Conservation (phyloP, 208 protist species). For the Trypanosomatidae sp. region DNA sequence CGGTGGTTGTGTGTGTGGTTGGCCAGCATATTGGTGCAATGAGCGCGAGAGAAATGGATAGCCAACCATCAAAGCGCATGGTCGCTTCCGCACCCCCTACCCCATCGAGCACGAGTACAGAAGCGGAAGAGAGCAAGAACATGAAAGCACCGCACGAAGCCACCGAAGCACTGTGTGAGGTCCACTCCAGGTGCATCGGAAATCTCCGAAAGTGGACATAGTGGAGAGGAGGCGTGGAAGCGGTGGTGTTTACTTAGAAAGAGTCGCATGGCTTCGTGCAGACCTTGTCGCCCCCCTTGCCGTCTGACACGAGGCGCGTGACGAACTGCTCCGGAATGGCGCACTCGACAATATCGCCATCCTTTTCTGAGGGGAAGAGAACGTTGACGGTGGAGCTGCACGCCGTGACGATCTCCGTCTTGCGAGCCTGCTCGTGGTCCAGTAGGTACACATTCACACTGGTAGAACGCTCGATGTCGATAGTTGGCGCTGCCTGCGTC, state of each 20-base stretch:
- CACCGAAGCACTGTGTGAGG: not conserved
- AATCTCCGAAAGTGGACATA: not conserved
- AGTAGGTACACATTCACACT: slow-evolving; percentile 75
- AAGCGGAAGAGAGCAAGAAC: not conserved
- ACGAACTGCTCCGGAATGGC: slow-evolving; percentile 84
- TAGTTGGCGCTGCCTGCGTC: slow-evolving; percentile 50
- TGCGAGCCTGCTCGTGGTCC: slow-evolving; percentile 43
- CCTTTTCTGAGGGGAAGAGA: slow-evolving; percentile 52
- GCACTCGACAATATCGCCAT: slow-evolving; percentile 68
- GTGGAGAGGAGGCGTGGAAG: not conserved
- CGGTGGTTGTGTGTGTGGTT: not conserved
- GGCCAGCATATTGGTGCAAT: not conserved
- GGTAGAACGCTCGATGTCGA: slow-evolving; percentile 61
- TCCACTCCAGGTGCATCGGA: not conserved
- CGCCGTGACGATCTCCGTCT: slow-evolving; percentile 76
- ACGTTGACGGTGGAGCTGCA: slow-evolving; percentile 81
- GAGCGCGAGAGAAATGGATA: not conserved
- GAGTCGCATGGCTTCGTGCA: slow-evolving; percentile 56
- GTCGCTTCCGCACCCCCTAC: not conserved
- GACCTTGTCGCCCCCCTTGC: slow-evolving; percentile 56
- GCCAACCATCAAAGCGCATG: not conserved
- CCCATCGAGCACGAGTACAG: not conserved
- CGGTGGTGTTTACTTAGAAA: slow-evolving; percentile 5
- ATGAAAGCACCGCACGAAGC: not conserved
- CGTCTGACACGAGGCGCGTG: slow-evolving; percentile 63